phyloP scores from a whole-genome alignment of 2,329 filamentous ascomycete genomes.

The Penicillium occitanis region DNA sequence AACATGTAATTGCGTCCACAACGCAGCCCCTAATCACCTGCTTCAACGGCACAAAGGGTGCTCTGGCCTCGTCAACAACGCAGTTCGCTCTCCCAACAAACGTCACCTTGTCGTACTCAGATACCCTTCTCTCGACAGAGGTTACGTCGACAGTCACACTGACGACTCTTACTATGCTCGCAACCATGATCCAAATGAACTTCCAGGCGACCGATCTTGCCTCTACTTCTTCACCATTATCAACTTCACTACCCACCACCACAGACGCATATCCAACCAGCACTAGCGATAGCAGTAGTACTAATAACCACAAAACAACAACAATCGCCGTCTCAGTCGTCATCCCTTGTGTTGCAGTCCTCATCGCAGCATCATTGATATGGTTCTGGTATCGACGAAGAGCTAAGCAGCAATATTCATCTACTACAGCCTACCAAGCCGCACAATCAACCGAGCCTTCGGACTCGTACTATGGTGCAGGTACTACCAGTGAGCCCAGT shows the following conservation, averaged over 20 bases:
- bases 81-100: background rate
- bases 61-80: background rate
- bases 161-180: background rate
- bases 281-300: background rate
- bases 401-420: background rate
- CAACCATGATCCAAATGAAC: slow-evolving; percentile 9
- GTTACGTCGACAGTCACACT: background rate
- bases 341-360: background rate
- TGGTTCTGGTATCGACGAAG: slow-evolving; percentile 17
- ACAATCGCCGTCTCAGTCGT: slow-evolving; percentile 11
- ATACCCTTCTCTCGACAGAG: background rate
- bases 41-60: background rate
- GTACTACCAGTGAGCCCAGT: background rate
- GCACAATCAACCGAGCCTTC: background rate
- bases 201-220: slow-evolving; percentile 11
- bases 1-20: slow-evolving; percentile 5
- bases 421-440: background rate
- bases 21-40: slow-evolving; percentile 5
- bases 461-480: background rate
- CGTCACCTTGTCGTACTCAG: background rate
- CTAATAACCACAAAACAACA: slow-evolving; percentile 5
- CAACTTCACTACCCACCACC: background rate
- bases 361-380: background rate
- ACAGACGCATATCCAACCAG: background rate
- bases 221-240: background rate